Evolutionary conservation across 164 flowering plant genomes (phyloP), one percentile per base, ranked within the genome.

Genomic region (Cinnamomum chago): DNA sequence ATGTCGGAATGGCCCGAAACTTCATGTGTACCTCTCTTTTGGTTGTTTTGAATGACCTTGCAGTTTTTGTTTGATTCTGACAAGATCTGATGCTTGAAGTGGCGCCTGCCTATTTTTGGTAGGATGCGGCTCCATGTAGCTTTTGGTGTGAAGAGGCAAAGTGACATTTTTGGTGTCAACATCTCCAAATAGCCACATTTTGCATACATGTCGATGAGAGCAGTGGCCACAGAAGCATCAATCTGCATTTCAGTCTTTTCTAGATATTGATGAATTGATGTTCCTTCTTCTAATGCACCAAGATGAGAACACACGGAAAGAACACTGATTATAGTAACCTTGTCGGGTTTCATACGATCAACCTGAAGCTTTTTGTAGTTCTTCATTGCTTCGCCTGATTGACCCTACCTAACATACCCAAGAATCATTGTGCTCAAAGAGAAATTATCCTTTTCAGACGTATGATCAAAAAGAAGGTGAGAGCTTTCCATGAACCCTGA

Each of bases 401-500:
- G 70, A 65, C 81, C 78, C 58, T 69, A 62, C 68, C 62, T 70
- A 27, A 79, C 55, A 77, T 83, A 88, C 1, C 91, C 92, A 7
- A 70, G 77, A 67, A 89, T 66, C 86, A 90, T 89, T 9, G 91
- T 86, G 25, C 89, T 90, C 85, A 87, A 89, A 4, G 90, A 86
- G 3, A 86, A 86, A 64, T 75, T 58, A 2, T 88, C 88, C 69
- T 70, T 86, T 70, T 83, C 79, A 20, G 58, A 74, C 90, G 89
- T 83, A 22, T 67, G 74, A 67, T 85, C 86, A 76, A 87, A 89
- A 62, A 90, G 73, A 27, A 13, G 58, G 52, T 72, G 78, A 12
- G 90, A 90, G 17, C 79, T 82, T 15, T 33, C 27, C 11, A 81
- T 79, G 15, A 23, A 33, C 50, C 87, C 90, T 65, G 81, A 70